phyloP scores from a whole-genome alignment of 306 rosid species.

The Pterocarpus santalinus region DNA sequence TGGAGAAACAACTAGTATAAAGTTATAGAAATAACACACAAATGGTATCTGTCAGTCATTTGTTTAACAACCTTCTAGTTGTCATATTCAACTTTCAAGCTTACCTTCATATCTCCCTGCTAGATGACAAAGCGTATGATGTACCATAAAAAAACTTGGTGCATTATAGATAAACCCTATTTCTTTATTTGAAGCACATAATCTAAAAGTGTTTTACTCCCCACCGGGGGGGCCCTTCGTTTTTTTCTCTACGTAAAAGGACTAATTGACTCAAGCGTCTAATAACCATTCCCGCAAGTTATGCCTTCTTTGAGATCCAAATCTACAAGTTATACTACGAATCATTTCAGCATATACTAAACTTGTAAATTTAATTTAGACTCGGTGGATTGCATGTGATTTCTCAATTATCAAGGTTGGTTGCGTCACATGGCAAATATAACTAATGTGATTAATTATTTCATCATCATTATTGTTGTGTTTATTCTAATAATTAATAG shows the following conservation, averaged over 20 bases:
- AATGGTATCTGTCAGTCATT: background rate
- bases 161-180: too few relatives aligned
- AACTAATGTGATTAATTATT: background rate
- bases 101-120: too few relatives aligned
- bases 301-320: background rate
- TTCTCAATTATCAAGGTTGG: background rate
- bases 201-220: too few relatives aligned
- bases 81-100: background rate
- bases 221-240: too few relatives aligned
- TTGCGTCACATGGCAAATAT: background rate
- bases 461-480: background rate
- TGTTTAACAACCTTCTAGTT: background rate
- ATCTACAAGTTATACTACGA: constrained; percentile 21
- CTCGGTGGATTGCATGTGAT: background rate
- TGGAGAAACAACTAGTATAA: background rate
- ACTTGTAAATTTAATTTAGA: background rate
- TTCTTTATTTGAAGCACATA: background rate
- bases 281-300: background rate
- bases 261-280: too few relatives aligned
- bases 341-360: constrained; percentile 30
- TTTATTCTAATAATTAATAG: too few relatives aligned
- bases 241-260: too few relatives aligned
- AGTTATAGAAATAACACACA: background rate
- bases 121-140: too few relatives aligned
- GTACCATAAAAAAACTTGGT: too few relatives aligned